Evolutionary conservation across 441 rosid genomes (phyloP).

Genomic region (Lagerstroemia fauriei): DNA sequence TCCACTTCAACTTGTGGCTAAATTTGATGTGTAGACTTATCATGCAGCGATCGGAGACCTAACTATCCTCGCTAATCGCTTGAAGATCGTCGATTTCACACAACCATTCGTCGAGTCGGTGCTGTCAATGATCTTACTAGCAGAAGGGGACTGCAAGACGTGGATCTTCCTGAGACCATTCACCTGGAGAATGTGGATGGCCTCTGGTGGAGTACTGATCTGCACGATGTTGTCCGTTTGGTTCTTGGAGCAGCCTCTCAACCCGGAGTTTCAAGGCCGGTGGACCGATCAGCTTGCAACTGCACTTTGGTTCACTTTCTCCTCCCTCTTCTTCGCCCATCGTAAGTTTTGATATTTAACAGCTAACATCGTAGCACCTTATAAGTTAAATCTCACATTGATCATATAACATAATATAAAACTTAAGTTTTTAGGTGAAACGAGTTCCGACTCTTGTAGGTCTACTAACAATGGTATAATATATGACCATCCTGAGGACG

Average conservation of each 20-base stretch:
- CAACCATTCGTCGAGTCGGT: slow-evolving; percentile 42
- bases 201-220: slow-evolving; percentile 29
- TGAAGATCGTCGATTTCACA: slow-evolving; percentile 37
- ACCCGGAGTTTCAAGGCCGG: slow-evolving; percentile 36
- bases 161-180: slow-evolving; percentile 44
- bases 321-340: slow-evolving; percentile 48
- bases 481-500: no score
- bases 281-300: slow-evolving; percentile 37
- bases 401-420: no score
- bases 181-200: slow-evolving; percentile 39
- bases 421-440: no score
- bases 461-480: no score
- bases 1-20: no score
- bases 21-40: slow-evolving; percentile 26
- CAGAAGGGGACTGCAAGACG: slow-evolving; percentile 14
- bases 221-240: slow-evolving; percentile 40
- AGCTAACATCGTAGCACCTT: no score
- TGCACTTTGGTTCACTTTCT: slow-evolving; percentile 47
- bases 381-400: no score
- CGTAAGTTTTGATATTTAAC: slow-evolving; percentile 35
- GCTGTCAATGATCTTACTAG: slow-evolving; percentile 36
- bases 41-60: slow-evolving; percentile 41
- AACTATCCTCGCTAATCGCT: slow-evolving; percentile 34
- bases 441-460: no score
- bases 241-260: slow-evolving; percentile 34